Conservation (phyloP, 768 basidiomycete genomes). For the Hericium rajendrae region DNA sequence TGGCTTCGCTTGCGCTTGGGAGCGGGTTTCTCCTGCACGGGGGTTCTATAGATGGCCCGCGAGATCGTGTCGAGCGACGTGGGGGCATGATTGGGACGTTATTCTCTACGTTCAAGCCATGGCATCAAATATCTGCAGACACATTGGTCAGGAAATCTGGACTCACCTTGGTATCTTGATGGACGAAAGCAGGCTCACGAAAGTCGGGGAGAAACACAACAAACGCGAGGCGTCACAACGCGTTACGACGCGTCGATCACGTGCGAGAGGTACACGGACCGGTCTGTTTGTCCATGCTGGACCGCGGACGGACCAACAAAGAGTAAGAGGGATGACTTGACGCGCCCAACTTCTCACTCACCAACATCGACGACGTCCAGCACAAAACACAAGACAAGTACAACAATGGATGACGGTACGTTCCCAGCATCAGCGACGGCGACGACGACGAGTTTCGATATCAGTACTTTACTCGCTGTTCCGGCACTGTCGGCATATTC, state of each 20-base stretch:
- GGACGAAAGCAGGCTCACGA: no score
- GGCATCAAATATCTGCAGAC: no score
- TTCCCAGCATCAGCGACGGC: constrained; percentile 70
- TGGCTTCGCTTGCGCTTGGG: constrained; percentile 10
- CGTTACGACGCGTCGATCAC: constrained; percentile 13
- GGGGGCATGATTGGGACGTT: constrained; percentile 9
- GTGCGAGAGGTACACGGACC: neutral
- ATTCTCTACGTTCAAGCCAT: no score
- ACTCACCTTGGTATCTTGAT: no score
- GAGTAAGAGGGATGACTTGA: neutral
- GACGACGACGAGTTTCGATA: constrained; percentile 29
- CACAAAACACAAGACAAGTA: constrained; percentile 15
- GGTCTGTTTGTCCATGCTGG: neutral
- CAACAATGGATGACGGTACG: constrained; percentile 68
- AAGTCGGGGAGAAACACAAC: neutral
- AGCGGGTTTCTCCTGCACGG: neutral
- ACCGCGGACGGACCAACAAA: neutral
- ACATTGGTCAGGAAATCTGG: no score
- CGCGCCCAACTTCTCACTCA: neutral
- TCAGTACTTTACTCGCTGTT: constrained; percentile 13
- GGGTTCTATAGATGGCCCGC: constrained; percentile 1
- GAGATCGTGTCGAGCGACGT: constrained; percentile 11
- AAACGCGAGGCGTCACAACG: constrained; percentile 6
- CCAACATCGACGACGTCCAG: constrained; percentile 3
- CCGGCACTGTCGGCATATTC: constrained; percentile 13